Percentiles rank a stretch among this genome's conserved stretches.
Evolutionary conservation across 2,329 filamentous ascomycete species (phyloP).

Genomic region (Pyrenochaeta sp.): DNA sequence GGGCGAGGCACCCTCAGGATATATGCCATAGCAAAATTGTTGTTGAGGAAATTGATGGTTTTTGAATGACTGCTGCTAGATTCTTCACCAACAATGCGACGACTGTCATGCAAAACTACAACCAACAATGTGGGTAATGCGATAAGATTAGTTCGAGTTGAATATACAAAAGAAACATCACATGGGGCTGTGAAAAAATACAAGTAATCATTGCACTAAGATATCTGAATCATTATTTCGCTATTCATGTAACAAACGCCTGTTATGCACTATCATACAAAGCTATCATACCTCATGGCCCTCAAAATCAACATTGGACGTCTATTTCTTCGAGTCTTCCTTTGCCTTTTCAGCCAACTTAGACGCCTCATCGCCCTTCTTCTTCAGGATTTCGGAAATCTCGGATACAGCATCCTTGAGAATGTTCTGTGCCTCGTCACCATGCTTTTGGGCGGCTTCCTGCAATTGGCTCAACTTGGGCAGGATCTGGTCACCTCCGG

Average conservation of each 20-base stretch:
- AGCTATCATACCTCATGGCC: not conserved
- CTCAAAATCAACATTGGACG: not conserved
- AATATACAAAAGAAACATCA: not conserved
- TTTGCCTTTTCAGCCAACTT: slow-evolving; percentile 45
- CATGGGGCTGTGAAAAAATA: too few relatives aligned
- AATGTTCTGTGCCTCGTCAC: slow-evolving; percentile 73
- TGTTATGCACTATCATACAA: slow-evolving; percentile 17
- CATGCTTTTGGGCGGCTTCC: slow-evolving; percentile 72
- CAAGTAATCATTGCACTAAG: too few relatives aligned
- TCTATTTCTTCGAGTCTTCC: slow-evolving; percentile 46
- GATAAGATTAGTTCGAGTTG: too few relatives aligned
- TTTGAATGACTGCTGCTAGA: too few relatives aligned
- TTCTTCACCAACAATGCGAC: too few relatives aligned
- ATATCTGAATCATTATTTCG: not conserved
- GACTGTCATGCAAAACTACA: too few relatives aligned
- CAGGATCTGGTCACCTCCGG: slow-evolving; percentile 70
- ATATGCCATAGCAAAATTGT: too few relatives aligned
- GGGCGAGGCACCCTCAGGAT: too few relatives aligned
- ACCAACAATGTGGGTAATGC: too few relatives aligned
- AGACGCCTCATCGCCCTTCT: slow-evolving; percentile 43
- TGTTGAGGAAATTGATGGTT: too few relatives aligned
- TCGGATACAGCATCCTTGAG: slow-evolving; percentile 65
- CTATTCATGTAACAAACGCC: slow-evolving; percentile 1
- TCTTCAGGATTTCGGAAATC: slow-evolving; percentile 46
- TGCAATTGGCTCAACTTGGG: slow-evolving; percentile 71